A percentile compares a stretch with the other conserved stretches of the same genome.
Evolutionary conservation across 345 rosid species (phyloP).

Genomic region (Barbarea vulgaris): DNA sequence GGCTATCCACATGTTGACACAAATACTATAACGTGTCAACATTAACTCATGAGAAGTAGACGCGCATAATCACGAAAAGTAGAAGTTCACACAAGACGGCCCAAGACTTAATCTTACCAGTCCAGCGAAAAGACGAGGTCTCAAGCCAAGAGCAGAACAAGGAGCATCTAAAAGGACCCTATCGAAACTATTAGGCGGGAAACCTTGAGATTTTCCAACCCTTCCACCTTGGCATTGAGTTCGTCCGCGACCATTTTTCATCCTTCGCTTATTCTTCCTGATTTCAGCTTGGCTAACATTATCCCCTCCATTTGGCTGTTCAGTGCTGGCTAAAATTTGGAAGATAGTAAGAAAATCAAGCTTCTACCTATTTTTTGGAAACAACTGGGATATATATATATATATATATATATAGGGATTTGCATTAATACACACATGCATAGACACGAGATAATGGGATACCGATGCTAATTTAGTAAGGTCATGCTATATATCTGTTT

Average conservation of each 20-base stretch:
- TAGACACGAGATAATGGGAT: neutral
- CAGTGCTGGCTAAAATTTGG: slow-evolving; percentile 57
- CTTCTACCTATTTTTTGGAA: neutral
- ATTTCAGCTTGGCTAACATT: slow-evolving; percentile 65
- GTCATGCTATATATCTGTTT: neutral
- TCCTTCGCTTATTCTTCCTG: slow-evolving; percentile 69
- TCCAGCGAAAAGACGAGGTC: slow-evolving; percentile 88
- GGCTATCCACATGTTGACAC: slow-evolving; percentile 4
- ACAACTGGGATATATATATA: neutral
- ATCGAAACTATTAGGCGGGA: slow-evolving; percentile 82
- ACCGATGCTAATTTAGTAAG: slow-evolving; percentile 7
- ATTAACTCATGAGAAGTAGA: neutral
- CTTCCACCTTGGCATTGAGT: slow-evolving; percentile 75
- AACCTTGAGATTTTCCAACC: slow-evolving; percentile 81
- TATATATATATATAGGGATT: neutral
- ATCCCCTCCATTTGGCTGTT: slow-evolving; percentile 53
- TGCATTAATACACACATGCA: slow-evolving; percentile 6
- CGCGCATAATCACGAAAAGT: neutral
- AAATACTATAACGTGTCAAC: neutral
- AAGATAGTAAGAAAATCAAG: slow-evolving; percentile 38
- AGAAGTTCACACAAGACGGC: neutral
- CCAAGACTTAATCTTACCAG: slow-evolving; percentile 55
- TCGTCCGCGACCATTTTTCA: slow-evolving; percentile 94
- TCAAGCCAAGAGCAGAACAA: slow-evolving; percentile 98
- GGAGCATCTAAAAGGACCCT: slow-evolving; percentile 97